A percentile compares a stretch with the other conserved stretches of the same genome.
Evolutionary conservation across 1,139 yeast species (phyloP).

Genomic region (Zygosaccharomyces pseudobailii): DNA sequence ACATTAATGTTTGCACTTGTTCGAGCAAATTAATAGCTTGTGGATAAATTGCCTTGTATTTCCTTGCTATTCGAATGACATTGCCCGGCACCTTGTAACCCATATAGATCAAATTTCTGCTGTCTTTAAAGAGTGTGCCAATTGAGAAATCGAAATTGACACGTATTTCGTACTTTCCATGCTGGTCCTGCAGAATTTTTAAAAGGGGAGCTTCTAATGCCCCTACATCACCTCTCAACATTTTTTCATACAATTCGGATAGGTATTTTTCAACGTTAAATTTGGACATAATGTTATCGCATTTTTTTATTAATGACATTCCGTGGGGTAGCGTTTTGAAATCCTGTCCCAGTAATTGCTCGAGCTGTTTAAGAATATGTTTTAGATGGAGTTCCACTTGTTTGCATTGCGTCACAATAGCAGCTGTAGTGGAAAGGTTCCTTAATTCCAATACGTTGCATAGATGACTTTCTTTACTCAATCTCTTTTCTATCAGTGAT

Average conservation of each 20-base stretch:
- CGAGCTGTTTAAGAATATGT: conserved; percentile 41
- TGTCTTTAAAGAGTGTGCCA: conserved; percentile 48
- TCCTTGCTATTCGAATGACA: conserved; percentile 42
- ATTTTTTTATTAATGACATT: conserved; percentile 50
- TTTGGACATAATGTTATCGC: conserved; percentile 42
- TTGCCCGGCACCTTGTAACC: conserved; percentile 59
- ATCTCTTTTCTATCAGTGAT: conserved; percentile 32
- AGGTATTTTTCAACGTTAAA: conserved; percentile 44
- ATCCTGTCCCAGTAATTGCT: conserved; percentile 57
- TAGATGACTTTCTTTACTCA: neutral
- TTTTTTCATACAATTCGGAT: conserved; percentile 44
- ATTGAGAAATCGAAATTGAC: conserved; percentile 52
- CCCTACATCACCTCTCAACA: conserved; percentile 18
- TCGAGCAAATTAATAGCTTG: conserved; percentile 55
- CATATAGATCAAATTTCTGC: conserved; percentile 47
- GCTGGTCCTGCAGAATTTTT: conserved; percentile 29
- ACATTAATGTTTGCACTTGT: conserved; percentile 36
- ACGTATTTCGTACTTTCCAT: conserved; percentile 23
- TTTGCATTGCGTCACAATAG: conserved; percentile 47
- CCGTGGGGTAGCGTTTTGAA: conserved; percentile 81
- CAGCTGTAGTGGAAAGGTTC: conserved; percentile 46
- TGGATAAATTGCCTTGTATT: conserved; percentile 50
- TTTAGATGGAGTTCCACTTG: conserved; percentile 45
- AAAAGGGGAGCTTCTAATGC: conserved; percentile 40
- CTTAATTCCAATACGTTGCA: conserved; percentile 30